Evolutionary conservation across 139 green algal species (phyloP), one percentile per base, ranked within the genome.

Genomic region (Gonium pectorale): DNA sequence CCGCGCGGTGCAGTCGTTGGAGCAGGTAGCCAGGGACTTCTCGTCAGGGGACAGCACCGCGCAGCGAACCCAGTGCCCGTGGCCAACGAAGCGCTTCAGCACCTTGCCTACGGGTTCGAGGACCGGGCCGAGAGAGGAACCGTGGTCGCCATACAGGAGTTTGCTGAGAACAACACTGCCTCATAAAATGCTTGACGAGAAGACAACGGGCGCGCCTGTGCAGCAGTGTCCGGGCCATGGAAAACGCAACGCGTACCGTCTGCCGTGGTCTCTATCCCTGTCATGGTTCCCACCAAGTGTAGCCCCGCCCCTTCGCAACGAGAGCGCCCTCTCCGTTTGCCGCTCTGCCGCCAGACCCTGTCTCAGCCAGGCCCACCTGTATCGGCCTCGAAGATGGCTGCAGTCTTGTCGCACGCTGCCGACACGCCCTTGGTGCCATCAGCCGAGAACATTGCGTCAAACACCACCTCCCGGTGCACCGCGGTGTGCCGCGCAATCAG

Each of bases 351-450:
- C n/a, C n/a, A n/a, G n/a, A n/a, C n/a, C n/a, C n/a, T n/a, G n/a
- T n/a, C n/a, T n/a, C n/a, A n/a, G n/a, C n/a, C n/a, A 19, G 17
- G 19, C 49, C 49, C 38, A 74, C 67, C 67, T 19, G 37, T 37
- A 5, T 9, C 38, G 9, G 54, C 38, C 8, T 74, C 67, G 26
- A 74, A 74, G 19, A 74, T 52, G 8, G 67, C 67, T 31, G 67
- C 67, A 2, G 67, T 74, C 67, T 74, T 74, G 67, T 74, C 67
- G 67, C 67, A 74, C 38, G 67, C 54, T 38, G 54, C 67, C 38
- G 67, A 74, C 5, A 74, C 38, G 38, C 40, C 31, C 38, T 38
- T 38, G 15, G 33, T 7, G 5, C 38, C 67, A 27, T 74, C 67
- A 38, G 40, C 33, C 38, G 67, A 56, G 41, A 74, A 74, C 67